A percentile compares a stretch with the other conserved stretches of the same genome.
Conservation (phyloP, 2,329 filamentous ascomycete genomes). For the Botrytis fragariae region DNA sequence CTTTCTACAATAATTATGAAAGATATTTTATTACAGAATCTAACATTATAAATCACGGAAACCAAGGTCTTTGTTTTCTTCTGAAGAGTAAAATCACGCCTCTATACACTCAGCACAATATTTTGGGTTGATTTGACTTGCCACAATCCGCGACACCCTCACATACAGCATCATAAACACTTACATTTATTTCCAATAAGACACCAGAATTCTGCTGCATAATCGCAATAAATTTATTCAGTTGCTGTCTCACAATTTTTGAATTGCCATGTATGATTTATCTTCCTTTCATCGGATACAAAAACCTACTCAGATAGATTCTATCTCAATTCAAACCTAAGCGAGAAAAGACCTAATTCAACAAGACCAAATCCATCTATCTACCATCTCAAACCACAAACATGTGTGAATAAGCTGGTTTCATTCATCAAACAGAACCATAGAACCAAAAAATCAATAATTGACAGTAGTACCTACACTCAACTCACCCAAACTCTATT, state of each 20-base stretch:
- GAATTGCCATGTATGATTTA: background rate
- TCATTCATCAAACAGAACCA: background rate
- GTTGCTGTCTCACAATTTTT: rapidly evolving
- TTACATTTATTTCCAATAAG: background rate
- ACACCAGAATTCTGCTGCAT: background rate
- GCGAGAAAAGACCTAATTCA: background rate
- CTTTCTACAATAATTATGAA: background rate
- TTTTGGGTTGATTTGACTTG: background rate
- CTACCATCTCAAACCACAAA: background rate
- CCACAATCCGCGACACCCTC: background rate
- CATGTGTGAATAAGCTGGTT: background rate
- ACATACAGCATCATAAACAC: background rate
- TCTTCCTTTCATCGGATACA: background rate
- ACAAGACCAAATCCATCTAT: background rate
- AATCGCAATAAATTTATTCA: background rate
- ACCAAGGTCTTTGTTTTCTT: rapidly evolving
- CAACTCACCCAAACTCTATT: background rate
- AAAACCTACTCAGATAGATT: background rate
- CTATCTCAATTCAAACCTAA: background rate
- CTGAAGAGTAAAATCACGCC: background rate
- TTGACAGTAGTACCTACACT: background rate
- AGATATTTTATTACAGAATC: background rate
- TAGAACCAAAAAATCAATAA: background rate
- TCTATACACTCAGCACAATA: background rate
- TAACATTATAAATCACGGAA: background rate